Evolutionary conservation across 257 asterid species (phyloP), one percentile per base, ranked within the genome.

Genomic region (Capsicum baccatum): DNA sequence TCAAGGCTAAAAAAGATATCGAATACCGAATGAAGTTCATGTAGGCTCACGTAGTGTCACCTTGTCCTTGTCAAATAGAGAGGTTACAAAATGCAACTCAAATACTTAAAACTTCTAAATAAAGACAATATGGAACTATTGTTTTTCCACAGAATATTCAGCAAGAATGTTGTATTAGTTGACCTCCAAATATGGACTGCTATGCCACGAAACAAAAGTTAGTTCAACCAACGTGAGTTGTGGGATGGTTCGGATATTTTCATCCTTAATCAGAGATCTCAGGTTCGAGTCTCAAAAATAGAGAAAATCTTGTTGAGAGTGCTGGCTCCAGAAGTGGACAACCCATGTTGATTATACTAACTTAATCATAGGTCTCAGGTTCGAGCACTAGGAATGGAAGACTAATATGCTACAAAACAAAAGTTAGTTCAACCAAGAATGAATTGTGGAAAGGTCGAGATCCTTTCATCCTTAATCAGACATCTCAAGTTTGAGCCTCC

Each of bases 161-260:
- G 14, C 81, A 52, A 52, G 81, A 76, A 76, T 76, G 14, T 48
- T n/a, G 16, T 7, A 76, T 21, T 76, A 76, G 5, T 26, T 76
- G 48, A 52, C 64, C 63, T 52, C 63, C 59, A 33, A 52, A 76
- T 21, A 52, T 52, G 21, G 63, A 52, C 63, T 13, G 26, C 13
- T 4, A 52, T 13, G 21, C 19, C 26, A 26, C 13, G 44, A 8
- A 52, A 8, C 15, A 52, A 76, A 76, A 52, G 63, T 76, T 76
- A 76, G 63, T 52, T 74, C 8, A 66, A 66, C 17, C 17, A 11
- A 26, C 44, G 4, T 11, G 0, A 3, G 2, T 12, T 1, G 15
- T 62, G 3, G 1, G 21, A 21, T 63, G 11, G 15, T 9, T 9
- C 0, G 0, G 9, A 62, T 21, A 9, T 0, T 1, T 5, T 62